phyloP scores from a whole-genome alignment of 2,329 filamentous ascomycete species.

The Fusarium sp. region DNA sequence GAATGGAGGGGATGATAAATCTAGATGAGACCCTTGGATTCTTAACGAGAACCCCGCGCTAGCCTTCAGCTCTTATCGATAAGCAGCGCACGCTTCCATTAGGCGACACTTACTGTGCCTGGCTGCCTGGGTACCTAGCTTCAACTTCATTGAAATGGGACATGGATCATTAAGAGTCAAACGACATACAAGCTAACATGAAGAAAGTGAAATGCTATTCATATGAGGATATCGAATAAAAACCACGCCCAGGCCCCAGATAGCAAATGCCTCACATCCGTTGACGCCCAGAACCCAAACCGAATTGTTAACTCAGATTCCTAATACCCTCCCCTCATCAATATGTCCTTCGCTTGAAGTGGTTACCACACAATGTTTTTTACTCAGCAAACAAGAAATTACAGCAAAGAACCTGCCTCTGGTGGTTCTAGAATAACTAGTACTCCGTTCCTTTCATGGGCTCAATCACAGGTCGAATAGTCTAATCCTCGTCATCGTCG shows the following conservation, averaged over 20 bases:
- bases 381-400: constrained; percentile 14
- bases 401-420: constrained; percentile 1
- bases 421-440: background rate
- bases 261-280: constrained; percentile 21
- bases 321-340: background rate
- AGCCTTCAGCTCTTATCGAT: constrained; percentile 36
- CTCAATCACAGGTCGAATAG: background rate
- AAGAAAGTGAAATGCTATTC: background rate
- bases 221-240: constrained; percentile 24
- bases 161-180: background rate
- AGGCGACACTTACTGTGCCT: background rate
- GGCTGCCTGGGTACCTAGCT: background rate
- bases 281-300: constrained; percentile 21
- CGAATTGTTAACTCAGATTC: constrained; percentile 12
- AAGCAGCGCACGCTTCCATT: background rate
- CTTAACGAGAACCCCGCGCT: constrained; percentile 33
- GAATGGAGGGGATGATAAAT: constrained; percentile 33
- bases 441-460: background rate
- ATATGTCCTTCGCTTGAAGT: background rate
- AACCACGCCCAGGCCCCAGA: background rate
- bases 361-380: constrained; percentile 2
- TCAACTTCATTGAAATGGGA: background rate
- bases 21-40: constrained; percentile 5
- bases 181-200: background rate
- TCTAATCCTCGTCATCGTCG: constrained; percentile 54